Conservation (phyloP, 2,329 filamentous ascomycete species). For the Myriosclerotinia curreyana region DNA sequence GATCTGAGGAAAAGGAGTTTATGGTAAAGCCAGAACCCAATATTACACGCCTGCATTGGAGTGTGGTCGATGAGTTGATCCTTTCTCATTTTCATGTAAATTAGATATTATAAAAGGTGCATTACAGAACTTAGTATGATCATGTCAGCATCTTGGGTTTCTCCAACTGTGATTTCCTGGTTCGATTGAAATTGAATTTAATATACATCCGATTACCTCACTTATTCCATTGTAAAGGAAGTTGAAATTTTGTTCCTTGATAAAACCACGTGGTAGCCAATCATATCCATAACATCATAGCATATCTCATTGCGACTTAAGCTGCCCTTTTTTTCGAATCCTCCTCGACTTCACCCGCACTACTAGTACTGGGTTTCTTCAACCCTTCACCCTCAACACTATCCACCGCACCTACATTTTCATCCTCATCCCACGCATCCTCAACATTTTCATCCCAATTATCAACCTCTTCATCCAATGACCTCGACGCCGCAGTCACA, state of each 20-base stretch:
- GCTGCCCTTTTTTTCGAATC: conserved; percentile 38
- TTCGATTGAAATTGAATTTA: neutral
- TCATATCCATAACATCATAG: conserved; percentile 28
- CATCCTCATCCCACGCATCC: conserved; percentile 59
- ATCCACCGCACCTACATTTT: conserved; percentile 34
- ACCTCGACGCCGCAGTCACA: conserved; percentile 47
- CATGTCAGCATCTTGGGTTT: neutral
- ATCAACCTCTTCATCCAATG: conserved; percentile 78
- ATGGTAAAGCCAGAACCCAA: too few species aligned
- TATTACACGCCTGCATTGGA: too few species aligned
- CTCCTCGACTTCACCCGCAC: conserved; percentile 36
- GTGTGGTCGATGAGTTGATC: neutral
- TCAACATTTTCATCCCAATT: conserved; percentile 89
- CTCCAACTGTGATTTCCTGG: neutral
- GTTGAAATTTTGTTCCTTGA: neutral
- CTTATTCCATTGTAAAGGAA: neutral
- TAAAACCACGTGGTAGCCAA: conserved; percentile 11
- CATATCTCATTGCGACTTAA: conserved; percentile 30
- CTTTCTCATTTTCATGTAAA: neutral
- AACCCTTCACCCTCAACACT: conserved; percentile 36
- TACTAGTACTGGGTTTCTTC: conserved; percentile 40
- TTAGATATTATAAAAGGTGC: neutral
- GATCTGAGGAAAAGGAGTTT: neutral
- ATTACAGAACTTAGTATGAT: neutral
- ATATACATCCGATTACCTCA: conserved; percentile 14